Conservation (phyloP, 805 yeast species). For the Jamesozyma jinghongensis region DNA sequence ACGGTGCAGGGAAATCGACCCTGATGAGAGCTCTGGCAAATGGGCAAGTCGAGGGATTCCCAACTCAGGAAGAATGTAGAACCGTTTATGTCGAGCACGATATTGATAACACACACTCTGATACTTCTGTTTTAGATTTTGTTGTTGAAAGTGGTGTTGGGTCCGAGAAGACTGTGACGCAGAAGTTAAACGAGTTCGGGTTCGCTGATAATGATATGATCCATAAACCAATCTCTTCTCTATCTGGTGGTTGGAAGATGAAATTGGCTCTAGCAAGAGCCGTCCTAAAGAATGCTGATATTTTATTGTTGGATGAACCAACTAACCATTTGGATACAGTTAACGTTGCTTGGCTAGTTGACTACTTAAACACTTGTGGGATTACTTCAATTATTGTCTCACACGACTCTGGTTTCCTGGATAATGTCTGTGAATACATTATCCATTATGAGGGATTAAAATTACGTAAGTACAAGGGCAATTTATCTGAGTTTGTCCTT, state of each 20-base stretch:
- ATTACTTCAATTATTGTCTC: slow-evolving; percentile 94
- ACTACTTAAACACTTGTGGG: slow-evolving; percentile 95
- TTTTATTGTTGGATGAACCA: slow-evolving; percentile 46
- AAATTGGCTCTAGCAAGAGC: slow-evolving; percentile 97
- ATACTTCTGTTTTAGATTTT: slow-evolving; percentile 80
- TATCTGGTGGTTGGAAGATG: slow-evolving; percentile 99
- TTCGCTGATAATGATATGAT: slow-evolving; percentile 78
- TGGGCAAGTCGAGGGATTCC: slow-evolving; percentile 98
- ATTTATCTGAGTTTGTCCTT: slow-evolving; percentile 92
- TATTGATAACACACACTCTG: slow-evolving; percentile 93
- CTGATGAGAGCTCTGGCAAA: slow-evolving; percentile 78
- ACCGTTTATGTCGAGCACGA: slow-evolving; percentile 98
- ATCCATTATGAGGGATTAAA: slow-evolving; percentile 98
- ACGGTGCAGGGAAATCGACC: slow-evolving; percentile 19
- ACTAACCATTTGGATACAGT: slow-evolving; percentile 98
- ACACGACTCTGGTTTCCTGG: slow-evolving; percentile 97
- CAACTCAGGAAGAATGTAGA: slow-evolving; percentile 93
- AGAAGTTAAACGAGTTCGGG: slow-evolving; percentile 73
- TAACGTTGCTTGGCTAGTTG: slow-evolving; percentile 96
- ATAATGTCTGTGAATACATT: slow-evolving; percentile 88
- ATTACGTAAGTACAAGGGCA: slow-evolving; percentile 97
- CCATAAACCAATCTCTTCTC: slow-evolving; percentile 79
- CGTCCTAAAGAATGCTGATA: slow-evolving; percentile 91
- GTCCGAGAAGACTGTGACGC: slow-evolving; percentile 54
- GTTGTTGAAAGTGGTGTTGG: slow-evolving; percentile 63